A percentile compares a stretch with the other conserved stretches of the same genome.
Conservation (phyloP, 148 eudicot genomes). For the Simmondsia chinensis region DNA sequence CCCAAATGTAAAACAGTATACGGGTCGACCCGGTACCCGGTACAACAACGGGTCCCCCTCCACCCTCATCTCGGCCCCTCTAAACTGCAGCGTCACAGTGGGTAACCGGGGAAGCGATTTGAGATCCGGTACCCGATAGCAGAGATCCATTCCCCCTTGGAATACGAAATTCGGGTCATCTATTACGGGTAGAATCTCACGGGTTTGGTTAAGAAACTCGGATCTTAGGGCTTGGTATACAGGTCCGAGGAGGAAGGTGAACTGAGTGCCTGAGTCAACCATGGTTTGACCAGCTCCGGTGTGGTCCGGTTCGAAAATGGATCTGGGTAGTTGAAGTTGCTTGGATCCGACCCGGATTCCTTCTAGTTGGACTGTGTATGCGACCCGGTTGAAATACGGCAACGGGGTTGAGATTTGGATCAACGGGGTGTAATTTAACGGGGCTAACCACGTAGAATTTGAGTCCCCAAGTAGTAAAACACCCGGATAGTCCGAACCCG, state of each 20-base stretch:
- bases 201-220: conserved; percentile 40
- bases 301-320: conserved; percentile 56
- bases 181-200: conserved; percentile 13
- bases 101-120: conserved; percentile 25
- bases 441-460: conserved; percentile 19
- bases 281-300: conserved; percentile 72
- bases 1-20: conserved; percentile 39
- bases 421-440: conserved; percentile 59
- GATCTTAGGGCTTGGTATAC: conserved; percentile 40
- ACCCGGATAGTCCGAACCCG: conserved; percentile 22
- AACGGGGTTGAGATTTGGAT: conserved; percentile 49
- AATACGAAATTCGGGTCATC: conserved; percentile 27
- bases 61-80: conserved; percentile 32
- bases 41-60: conserved; percentile 28
- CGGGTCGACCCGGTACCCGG: conserved; percentile 28
- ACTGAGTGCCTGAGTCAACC: conserved; percentile 66
- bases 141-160: conserved; percentile 35
- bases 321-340: conserved; percentile 28
- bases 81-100: conserved; percentile 23
- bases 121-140: conserved; percentile 14
- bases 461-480: conserved; percentile 27
- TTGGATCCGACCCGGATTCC: conserved; percentile 42
- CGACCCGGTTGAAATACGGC: conserved; percentile 61
- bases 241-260: conserved; percentile 57
- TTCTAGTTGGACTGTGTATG: conserved; percentile 60